phyloP scores from a whole-genome alignment of 2,329 filamentous ascomycete species.

The Paecilomyces variotii region DNA sequence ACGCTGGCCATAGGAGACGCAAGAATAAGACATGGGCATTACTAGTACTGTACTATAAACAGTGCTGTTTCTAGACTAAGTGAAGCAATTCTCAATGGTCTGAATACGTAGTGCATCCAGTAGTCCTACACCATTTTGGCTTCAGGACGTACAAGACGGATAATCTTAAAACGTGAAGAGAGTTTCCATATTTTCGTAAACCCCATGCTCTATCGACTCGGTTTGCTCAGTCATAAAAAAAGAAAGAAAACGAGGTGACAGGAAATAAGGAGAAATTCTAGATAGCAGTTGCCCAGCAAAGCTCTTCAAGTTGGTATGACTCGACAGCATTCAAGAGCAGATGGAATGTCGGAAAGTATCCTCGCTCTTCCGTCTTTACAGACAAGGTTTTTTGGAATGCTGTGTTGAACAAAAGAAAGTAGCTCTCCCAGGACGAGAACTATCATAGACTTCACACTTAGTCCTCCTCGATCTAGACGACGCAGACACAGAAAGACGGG shows the following conservation, averaged over 20 bases:
- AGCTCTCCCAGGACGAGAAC: conserved; percentile 15
- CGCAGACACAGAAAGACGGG: conserved; percentile 12
- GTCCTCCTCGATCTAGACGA: conserved; percentile 15
- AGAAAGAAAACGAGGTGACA: not conserved
- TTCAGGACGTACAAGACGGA: not conserved
- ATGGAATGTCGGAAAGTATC: not conserved
- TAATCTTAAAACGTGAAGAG: not conserved
- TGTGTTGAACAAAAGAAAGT: conserved; percentile 18
- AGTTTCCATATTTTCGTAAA: not conserved
- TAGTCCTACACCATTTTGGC: not conserved
- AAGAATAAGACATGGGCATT: no score
- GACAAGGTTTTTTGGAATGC: conserved; percentile 5
- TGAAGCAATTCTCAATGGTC: not conserved
- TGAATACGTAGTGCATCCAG: not conserved
- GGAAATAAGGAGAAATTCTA: not conserved
- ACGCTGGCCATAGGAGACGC: no score
- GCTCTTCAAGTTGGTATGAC: not conserved
- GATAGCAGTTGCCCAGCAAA: not conserved
- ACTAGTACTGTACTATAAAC: no score
- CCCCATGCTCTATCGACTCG: not conserved
- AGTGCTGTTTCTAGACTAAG: no score
- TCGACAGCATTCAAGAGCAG: conserved; percentile 25
- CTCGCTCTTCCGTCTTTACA: conserved; percentile 11
- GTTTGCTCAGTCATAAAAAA: not conserved
- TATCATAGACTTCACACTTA: conserved; percentile 20